A percentile compares a stretch with the other conserved stretches of the same genome.
Conservation (phyloP, 1,139 yeast genomes). For the Debaryomyces udenii region DNA sequence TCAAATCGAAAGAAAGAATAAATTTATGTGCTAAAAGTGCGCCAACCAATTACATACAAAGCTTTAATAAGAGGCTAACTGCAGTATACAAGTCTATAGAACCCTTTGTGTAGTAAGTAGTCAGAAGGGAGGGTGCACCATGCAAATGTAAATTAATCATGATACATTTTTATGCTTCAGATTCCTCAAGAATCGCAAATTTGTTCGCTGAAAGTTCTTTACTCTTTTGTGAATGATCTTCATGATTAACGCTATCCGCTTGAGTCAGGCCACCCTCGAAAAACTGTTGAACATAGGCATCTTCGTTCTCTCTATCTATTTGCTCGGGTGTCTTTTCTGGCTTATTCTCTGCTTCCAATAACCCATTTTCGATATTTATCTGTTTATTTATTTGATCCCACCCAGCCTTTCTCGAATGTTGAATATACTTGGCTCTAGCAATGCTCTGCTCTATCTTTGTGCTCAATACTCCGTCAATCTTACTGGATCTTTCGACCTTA, state of each 20-base stretch:
- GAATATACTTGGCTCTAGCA: slow-evolving; percentile 63
- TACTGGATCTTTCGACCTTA: slow-evolving; percentile 51
- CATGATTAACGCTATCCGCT: slow-evolving; percentile 21
- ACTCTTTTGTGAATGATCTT: slow-evolving; percentile 19
- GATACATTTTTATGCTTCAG: slow-evolving; percentile 41
- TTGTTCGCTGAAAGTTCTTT: slow-evolving; percentile 30
- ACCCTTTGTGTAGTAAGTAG: background rate
- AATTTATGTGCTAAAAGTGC: no score
- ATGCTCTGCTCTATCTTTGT: slow-evolving; percentile 67
- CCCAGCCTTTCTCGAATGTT: slow-evolving; percentile 63
- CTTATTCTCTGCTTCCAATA: slow-evolving; percentile 10
- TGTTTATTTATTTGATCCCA: slow-evolving; percentile 70
- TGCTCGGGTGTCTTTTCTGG: slow-evolving; percentile 21
- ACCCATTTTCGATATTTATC: slow-evolving; percentile 35
- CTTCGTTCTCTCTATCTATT: slow-evolving; percentile 36
- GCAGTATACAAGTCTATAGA: background rate
- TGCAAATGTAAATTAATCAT: no score
- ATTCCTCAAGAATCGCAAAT: slow-evolving; percentile 53
- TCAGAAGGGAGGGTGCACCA: no score
- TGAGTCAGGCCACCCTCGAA: slow-evolving; percentile 31
- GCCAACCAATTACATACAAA: background rate
- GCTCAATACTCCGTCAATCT: slow-evolving; percentile 57
- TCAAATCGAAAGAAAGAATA: no score
- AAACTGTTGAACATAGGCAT: slow-evolving; percentile 39
- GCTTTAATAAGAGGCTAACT: background rate